Evolutionary conservation across 345 rosid genomes (phyloP), one percentile per base, ranked within the genome.

Genomic region (Citrus reticulata): DNA sequence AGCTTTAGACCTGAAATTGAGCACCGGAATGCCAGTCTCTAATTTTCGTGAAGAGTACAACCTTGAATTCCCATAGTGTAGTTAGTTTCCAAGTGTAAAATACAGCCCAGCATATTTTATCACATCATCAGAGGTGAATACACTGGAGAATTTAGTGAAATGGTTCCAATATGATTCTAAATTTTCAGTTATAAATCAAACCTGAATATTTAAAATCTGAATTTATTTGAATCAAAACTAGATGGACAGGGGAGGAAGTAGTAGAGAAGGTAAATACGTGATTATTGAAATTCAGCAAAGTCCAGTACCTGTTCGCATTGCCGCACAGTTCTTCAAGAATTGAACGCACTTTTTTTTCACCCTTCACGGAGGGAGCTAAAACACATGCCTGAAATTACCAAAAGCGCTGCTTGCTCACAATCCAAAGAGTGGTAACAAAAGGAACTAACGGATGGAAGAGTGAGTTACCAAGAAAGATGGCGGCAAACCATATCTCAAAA

Each of bases 401-500:
- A 79, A 76, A 70, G 57, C 76, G 76, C 67, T 55, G 63, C 55
- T 83, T 30, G 27, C 67, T 57, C 51, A 46, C 65, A 77, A 77
- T 54, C 51, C 46, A 10, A 59, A 62, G 75, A 57, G 65, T n/a
- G 7, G 51, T 30, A 13, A 71, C 40, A 80, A 70, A 75, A 72
- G 27, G 58, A 42, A 58, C 6, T 54, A 68, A 70, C 4, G 64
- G 68, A 22, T 37, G 72, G 16, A 70, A 34, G 37, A 74, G 58
- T 76, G 24, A 76, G 34, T 89, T 91, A 94, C 99, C 98, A 97
- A 84, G 88, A 97, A 97, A 35, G 93, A 84, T 6, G 99, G 98
- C 10, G 98, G 99, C 84, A 97, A 84, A 79, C 99, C 99, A 79
- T 97, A 93, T 93, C 99, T 91, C 87, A 97, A 86, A 61, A 97